Evolutionary conservation across 352 stramenopile species (phyloP).

Genomic region (Phytopythium aichiense): DNA sequence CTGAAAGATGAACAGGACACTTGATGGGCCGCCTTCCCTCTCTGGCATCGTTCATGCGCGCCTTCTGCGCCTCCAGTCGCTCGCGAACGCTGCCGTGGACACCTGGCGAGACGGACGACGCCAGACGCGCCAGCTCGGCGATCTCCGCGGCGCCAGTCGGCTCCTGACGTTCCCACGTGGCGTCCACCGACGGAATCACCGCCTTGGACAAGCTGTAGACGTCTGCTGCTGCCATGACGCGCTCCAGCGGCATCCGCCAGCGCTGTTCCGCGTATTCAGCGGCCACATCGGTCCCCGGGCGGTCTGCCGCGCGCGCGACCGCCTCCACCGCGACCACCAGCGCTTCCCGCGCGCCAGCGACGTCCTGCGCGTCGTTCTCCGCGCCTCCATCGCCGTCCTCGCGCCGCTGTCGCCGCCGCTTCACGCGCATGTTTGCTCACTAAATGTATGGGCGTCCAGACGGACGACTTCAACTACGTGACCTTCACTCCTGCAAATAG

Average conservation of each 20-base stretch:
- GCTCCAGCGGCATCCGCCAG: conserved; percentile 15
- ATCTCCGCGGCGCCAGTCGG: conserved; percentile 4
- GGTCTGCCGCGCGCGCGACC: neutral
- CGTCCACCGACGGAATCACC: neutral
- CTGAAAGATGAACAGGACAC: conserved; percentile 14
- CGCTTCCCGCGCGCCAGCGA: neutral
- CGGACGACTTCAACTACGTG: neutral
- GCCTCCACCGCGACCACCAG: neutral
- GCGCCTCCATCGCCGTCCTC: neutral
- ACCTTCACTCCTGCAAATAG: neutral
- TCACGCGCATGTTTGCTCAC: neutral
- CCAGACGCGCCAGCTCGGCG: conserved; percentile 15
- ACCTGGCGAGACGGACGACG: conserved; percentile 6
- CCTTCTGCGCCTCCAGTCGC: conserved; percentile 9
- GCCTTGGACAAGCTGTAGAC: conserved; percentile 10
- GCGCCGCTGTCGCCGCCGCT: neutral
- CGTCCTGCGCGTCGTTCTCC: neutral
- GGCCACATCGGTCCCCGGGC: neutral
- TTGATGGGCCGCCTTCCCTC: neutral
- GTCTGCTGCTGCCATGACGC: conserved; percentile 12
- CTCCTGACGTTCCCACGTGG: neutral
- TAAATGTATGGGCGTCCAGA: too few relatives aligned
- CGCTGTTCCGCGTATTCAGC: neutral
- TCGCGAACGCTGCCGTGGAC: neutral
- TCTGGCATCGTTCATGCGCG: conserved; percentile 2